Evolutionary conservation across 371 early-diverging fungal species (phyloP).

Genomic region (Apophysomyces elegans): DNA sequence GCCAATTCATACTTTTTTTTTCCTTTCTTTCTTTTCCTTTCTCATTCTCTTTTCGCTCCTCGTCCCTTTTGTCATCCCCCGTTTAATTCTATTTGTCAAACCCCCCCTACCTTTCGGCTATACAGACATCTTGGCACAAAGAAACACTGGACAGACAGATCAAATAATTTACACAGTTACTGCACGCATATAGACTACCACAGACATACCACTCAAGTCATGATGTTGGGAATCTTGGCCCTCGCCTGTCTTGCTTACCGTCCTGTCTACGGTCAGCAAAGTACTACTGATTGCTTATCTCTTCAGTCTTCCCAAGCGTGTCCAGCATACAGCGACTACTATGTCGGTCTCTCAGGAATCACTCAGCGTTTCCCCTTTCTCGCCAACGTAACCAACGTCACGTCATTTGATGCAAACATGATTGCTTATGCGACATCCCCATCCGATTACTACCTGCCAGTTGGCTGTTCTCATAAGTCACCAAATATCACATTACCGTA

Average conservation of each 20-base stretch:
- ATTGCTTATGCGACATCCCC: conserved; percentile 24
- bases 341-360: conserved; percentile 30
- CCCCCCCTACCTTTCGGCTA: not conserved
- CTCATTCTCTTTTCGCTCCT: not conserved
- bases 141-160: not conserved
- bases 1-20: not conserved
- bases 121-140: no score
- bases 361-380: conserved; percentile 29
- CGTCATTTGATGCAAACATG: conserved; percentile 38
- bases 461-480: conserved; percentile 32
- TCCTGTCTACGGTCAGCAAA: not conserved
- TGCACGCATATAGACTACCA: not conserved
- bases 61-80: conserved; percentile 9
- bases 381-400: conserved; percentile 31
- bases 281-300: conserved; percentile 24
- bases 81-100: conserved; percentile 4
- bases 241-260: not conserved
- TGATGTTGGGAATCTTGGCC: conserved; percentile 5
- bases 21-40: not conserved
- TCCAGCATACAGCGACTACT: conserved; percentile 37
- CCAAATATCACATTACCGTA: conserved; percentile 26
- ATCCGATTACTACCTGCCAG: conserved; percentile 29
- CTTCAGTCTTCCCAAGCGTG: conserved; percentile 34
- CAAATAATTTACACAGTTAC: not conserved
- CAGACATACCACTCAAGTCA: not conserved